phyloP scores from a whole-genome alignment of 2,329 filamentous ascomycete species.

The Chrysosporium keratinophilum region DNA sequence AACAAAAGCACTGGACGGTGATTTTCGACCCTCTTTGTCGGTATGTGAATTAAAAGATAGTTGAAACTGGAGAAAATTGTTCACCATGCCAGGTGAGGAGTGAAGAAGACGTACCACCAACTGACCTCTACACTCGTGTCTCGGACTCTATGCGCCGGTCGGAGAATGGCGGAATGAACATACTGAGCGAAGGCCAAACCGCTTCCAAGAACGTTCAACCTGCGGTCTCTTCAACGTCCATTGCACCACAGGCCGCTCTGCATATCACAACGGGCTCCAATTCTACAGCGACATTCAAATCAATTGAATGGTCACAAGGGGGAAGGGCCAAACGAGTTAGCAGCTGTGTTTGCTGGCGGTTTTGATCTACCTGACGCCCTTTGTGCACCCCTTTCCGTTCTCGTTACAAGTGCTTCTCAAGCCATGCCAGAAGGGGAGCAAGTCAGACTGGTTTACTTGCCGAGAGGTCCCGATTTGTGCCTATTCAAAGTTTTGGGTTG shows the following conservation, averaged over 20 bases:
- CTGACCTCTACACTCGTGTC: background rate
- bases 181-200: background rate
- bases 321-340: conserved; percentile 4
- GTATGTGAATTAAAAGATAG: too few species aligned
- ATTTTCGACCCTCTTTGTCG: conserved; percentile 12
- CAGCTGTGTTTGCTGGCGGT: conserved; percentile 19
- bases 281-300: conserved; percentile 8
- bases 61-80: too few species aligned
- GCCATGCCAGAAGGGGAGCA: conserved; percentile 11
- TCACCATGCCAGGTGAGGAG: too few species aligned
- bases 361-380: conserved; percentile 17
- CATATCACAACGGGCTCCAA: conserved; percentile 13
- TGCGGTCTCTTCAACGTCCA: background rate
- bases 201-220: background rate
- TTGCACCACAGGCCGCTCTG: conserved; percentile 1
- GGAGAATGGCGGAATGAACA: conserved; percentile 6
- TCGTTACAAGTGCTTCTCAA: conserved; percentile 16
- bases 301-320: too few species aligned
- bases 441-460: conserved; percentile 28
- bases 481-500: conserved; percentile 8
- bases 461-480: conserved; percentile 12
- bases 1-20: conserved; percentile 5
- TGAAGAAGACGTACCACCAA: too few species aligned
- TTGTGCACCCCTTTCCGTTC: conserved; percentile 20
- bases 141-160: conserved; percentile 11